Conservation (phyloP, 2,329 filamentous ascomycete species). For the Dactylellina cionopaga region DNA sequence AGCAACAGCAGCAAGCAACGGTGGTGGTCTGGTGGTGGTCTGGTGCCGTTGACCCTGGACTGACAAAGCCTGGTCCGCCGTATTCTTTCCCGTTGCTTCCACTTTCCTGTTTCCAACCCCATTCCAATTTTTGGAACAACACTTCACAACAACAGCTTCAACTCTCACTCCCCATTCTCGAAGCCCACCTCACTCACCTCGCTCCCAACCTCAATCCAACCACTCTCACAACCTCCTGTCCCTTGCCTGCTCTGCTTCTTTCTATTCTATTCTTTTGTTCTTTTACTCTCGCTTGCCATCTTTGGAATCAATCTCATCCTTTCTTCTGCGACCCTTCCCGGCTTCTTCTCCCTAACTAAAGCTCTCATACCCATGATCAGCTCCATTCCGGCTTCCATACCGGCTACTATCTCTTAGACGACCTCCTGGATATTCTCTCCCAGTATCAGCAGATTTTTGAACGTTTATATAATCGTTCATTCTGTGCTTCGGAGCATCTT, state of each 20-base stretch:
- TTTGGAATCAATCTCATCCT: constrained; percentile 17
- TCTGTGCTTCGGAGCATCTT: neutral
- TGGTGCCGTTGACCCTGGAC: constrained; percentile 42
- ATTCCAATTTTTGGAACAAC: constrained; percentile 32
- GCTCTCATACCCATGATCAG: constrained; percentile 35
- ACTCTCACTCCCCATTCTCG: too few relatives aligned
- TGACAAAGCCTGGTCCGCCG: constrained; percentile 30
- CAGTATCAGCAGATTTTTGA: neutral
- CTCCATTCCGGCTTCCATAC: constrained; percentile 41
- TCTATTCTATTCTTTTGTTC: neutral
- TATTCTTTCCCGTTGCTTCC: constrained; percentile 49
- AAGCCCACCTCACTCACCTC: constrained; percentile 22
- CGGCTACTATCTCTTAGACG: constrained; percentile 26
- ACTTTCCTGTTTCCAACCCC: constrained; percentile 44
- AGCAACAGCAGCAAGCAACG: neutral
- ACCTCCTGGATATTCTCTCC: constrained; percentile 12
- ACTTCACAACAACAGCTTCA: constrained; percentile 1
- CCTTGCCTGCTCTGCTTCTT: neutral
- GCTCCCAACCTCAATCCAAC: constrained; percentile 3
- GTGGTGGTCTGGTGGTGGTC: too few relatives aligned
- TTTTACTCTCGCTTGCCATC: constrained; percentile 7
- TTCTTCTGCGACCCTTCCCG: constrained; percentile 40
- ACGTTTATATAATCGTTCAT: neutral
- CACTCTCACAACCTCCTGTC: neutral
- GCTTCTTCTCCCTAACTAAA: constrained; percentile 23